phyloP scores from a whole-genome alignment of 352 stramenopile species.

The Globisporangium okanoganense region DNA sequence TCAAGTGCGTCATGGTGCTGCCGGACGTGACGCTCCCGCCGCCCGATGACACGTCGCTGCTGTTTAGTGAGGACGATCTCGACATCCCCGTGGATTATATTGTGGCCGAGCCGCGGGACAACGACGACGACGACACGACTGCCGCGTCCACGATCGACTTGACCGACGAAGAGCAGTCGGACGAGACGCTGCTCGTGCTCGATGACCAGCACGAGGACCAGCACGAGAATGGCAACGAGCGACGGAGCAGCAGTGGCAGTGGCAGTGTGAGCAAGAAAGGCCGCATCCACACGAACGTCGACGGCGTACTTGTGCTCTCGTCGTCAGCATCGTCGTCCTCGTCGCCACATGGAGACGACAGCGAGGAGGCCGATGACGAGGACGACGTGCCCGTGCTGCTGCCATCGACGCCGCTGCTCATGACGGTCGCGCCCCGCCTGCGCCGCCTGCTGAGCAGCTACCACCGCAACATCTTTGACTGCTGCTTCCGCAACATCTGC shows the following conservation, averaged over 20 bases:
- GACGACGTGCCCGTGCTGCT: conserved; percentile 20
- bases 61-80: conserved; percentile 34
- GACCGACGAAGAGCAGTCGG: conserved; percentile 31
- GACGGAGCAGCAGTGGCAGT: neutral
- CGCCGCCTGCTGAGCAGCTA: conserved; percentile 31
- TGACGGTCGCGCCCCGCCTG: conserved; percentile 12
- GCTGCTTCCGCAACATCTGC: conserved; percentile 82
- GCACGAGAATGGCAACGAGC: neutral
- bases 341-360: conserved; percentile 3
- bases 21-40: conserved; percentile 72
- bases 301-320: neutral
- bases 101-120: conserved; percentile 16
- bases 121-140: conserved; percentile 17
- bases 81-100: conserved; percentile 20
- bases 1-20: conserved; percentile 76
- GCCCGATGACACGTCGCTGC: conserved; percentile 35
- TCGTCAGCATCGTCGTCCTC: neutral
- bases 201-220: conserved; percentile 2
- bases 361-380: conserved; percentile 18
- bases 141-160: conserved; percentile 22
- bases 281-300: neutral
- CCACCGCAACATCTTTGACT: conserved; percentile 74
- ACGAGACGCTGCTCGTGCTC: conserved; percentile 5
- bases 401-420: conserved; percentile 2
- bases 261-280: neutral